Base-by-base conservation (phyloP, 2,329 filamentous ascomycete species). In the Akanthomyces uredinophilus region DNA sequence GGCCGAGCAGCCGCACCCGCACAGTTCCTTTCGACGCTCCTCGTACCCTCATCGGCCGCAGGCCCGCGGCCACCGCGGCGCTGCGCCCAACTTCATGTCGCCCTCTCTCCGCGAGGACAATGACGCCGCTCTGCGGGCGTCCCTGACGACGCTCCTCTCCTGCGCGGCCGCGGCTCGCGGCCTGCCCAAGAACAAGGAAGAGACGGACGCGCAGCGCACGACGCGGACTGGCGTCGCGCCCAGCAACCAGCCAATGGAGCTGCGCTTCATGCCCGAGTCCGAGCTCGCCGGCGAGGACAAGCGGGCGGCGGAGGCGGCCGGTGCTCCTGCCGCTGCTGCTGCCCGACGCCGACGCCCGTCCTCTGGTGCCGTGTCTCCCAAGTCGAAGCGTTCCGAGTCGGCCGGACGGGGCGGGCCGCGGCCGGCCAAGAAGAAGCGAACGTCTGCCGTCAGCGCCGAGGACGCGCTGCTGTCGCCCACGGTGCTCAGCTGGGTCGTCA, bases 121-220 rank as follows among this genome's bases (percentile, higher is more conserved):
- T 69, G 95, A 99, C 69, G 95, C 92, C 35, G 95, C 92, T 2
- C 82, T 99, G 13, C 88, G 95, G 39, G 92, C 95, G 22, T 96
- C 92, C 54, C 82, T 99, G n/a, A 96, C 92, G 1, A 98, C 95
- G 0, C 83, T 99, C 14, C 84, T 99, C 14, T 97, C 94, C n/a
- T 96, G 92, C 70, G 94, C 92, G 0, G 92, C 93, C 3, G 95
- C 94, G 0, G 95, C 94, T 1, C 85, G 95, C 49, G 89, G 90
- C 4, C 79, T 95, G 18, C 86, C 89, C 1, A 96, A 95, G 71
- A 77, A 79, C 18, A 79, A 79, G 54, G 78, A 81, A 55, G 79
- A 81, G 60, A 71, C 71, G 14, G 78, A 79, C 60, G 69, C 72
- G 14, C 69, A 73, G 55, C 65, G 71, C 16, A 63, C 67, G 14